Conservation (phyloP, 1,284 basidiomycete species). For the Heimioporus retisporus region DNA sequence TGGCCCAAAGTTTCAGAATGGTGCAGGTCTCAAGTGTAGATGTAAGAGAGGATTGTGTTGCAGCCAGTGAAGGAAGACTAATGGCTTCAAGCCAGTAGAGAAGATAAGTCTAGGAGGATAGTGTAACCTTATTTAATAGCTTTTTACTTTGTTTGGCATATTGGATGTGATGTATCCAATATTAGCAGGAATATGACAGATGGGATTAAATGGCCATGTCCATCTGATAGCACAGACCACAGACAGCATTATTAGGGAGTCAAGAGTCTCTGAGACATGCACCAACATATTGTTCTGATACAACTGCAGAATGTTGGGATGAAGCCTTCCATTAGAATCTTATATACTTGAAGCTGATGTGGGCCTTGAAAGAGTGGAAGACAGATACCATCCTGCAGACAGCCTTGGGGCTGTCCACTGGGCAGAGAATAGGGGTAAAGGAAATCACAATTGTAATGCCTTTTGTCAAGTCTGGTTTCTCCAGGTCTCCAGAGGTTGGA, state of each 20-base stretch:
- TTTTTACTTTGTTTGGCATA: background rate
- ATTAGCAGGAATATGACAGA: slow-evolving; percentile 17
- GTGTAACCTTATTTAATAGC: slow-evolving; percentile 3
- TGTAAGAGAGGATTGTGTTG: background rate
- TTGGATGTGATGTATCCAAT: slow-evolving; percentile 19
- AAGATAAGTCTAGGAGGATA: slow-evolving; percentile 9
- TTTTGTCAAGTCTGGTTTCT: too few species aligned
- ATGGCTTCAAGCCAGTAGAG: slow-evolving; percentile 1
- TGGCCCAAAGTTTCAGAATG: background rate
- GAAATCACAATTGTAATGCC: too few species aligned
- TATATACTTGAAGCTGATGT: too few species aligned
- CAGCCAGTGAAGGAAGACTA: slow-evolving; percentile 6
- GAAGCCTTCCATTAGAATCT: too few species aligned
- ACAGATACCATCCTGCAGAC: too few species aligned
- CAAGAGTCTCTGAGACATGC: background rate
- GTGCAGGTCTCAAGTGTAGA: slow-evolving; percentile 14
- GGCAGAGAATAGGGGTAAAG: too few species aligned
- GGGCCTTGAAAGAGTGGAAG: too few species aligned
- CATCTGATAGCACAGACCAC: background rate
- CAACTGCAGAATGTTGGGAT: too few species aligned
- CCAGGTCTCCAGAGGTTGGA: too few species aligned
- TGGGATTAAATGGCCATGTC: slow-evolving; percentile 9
- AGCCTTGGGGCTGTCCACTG: too few species aligned
- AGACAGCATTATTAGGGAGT: background rate
- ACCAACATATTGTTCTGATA: too few species aligned